Evolutionary conservation across 192 early-diverging fungal species (phyloP).

Genomic region (Allomyces arbusculus): DNA sequence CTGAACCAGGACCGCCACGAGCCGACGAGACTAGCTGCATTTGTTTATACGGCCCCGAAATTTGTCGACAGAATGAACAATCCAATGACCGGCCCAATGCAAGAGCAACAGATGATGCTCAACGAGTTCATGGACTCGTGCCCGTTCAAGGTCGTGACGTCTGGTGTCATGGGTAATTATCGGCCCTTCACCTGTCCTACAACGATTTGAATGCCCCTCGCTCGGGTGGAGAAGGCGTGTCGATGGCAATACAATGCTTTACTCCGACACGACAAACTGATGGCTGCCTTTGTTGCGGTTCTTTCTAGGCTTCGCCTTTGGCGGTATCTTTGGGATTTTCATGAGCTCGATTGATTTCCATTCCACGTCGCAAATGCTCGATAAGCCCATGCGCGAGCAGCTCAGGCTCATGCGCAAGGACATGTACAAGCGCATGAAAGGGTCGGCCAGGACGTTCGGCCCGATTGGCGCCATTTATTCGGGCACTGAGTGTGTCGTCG

Average conservation of each 20-base stretch:
- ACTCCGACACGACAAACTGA: too few relatives aligned
- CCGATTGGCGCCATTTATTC: conserved; percentile 79
- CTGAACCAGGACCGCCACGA: too few relatives aligned
- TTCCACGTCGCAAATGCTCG: conserved; percentile 31
- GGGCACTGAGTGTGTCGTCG: conserved; percentile 83
- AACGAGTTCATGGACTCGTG: conserved; percentile 35
- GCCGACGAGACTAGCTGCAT: too few relatives aligned
- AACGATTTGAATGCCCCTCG: background rate
- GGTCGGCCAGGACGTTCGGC: conserved; percentile 84
- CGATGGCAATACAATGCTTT: background rate
- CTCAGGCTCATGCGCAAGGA: conserved; percentile 65
- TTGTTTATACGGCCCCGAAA: too few relatives aligned
- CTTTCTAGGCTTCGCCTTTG: conserved; percentile 60
- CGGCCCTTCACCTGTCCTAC: background rate
- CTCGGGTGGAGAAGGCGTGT: background rate
- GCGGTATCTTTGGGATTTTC: conserved; percentile 75
- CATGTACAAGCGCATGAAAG: conserved; percentile 60
- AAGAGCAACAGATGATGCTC: too few relatives aligned
- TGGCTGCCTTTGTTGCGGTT: background rate
- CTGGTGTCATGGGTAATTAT: conserved; percentile 42
- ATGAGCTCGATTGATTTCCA: conserved; percentile 76
- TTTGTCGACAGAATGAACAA: too few relatives aligned
- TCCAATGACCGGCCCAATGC: too few relatives aligned
- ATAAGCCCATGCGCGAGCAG: conserved; percentile 64
- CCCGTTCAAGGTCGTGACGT: conserved; percentile 43